Evolutionary conservation across 257 asterid genomes (phyloP).

Genomic region (Paraleonurus japonicus): DNA sequence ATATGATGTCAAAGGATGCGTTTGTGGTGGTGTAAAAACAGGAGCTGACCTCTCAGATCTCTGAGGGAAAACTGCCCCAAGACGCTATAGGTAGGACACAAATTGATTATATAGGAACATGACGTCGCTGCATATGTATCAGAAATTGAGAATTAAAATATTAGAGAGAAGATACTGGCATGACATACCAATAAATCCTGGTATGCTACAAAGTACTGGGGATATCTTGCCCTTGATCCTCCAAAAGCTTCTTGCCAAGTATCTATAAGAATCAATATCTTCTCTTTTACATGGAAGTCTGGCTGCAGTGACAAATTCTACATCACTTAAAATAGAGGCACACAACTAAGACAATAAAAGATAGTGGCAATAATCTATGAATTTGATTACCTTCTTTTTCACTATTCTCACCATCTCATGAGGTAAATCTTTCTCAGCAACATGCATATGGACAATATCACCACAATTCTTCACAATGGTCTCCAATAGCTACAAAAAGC

Average conservation of each 20-base stretch:
- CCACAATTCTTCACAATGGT: conserved; percentile 82
- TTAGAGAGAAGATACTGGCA: conserved; percentile 14
- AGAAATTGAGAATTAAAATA: conserved; percentile 18
- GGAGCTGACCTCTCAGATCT: conserved; percentile 87
- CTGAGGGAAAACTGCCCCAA: conserved; percentile 98
- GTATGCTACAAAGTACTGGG: conserved; percentile 89
- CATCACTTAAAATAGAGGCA: conserved; percentile 21
- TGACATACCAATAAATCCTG: conserved; percentile 87
- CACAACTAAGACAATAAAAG: conserved; percentile 12
- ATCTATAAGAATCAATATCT: conserved; percentile 89
- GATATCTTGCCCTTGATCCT: conserved; percentile 89
- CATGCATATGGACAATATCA: conserved; percentile 77
- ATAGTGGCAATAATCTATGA: background rate
- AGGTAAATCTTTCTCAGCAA: conserved; percentile 72
- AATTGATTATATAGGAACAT: conserved; percentile 10
- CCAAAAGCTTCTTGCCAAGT: conserved; percentile 99
- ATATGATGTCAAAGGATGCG: conserved; percentile 84
- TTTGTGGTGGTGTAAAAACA: conserved; percentile 88
- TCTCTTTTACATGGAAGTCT: conserved; percentile 95
- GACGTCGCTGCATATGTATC: conserved; percentile 18
- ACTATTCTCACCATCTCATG: conserved; percentile 77
- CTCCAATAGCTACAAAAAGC: conserved; percentile 61
- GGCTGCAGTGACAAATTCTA: conserved; percentile 64
- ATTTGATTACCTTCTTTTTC: conserved; percentile 66
- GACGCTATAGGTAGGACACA: conserved; percentile 58